phyloP scores from a whole-genome alignment of 164 flowering plant genomes.

The Vitis cinerea region DNA sequence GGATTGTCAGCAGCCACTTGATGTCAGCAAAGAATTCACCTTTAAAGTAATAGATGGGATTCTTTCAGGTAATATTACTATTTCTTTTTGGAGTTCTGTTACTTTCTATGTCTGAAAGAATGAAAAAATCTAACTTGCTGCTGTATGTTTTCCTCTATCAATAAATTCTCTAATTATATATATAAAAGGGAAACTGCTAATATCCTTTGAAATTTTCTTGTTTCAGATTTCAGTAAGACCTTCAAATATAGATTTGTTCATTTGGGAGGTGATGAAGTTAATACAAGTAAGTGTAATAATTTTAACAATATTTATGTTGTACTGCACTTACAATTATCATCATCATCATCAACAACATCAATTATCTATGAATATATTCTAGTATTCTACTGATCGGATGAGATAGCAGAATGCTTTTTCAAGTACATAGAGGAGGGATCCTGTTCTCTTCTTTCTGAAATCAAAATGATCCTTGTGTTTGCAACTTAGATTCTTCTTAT shows the following conservation, averaged over 20 bases:
- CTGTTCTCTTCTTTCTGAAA: too few species aligned
- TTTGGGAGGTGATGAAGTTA: constrained; percentile 93
- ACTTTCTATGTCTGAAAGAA: not conserved
- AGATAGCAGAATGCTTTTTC: too few species aligned
- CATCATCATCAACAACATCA: not conserved
- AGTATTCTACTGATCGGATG: not conserved
- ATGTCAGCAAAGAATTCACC: constrained; percentile 88
- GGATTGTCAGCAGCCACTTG: constrained; percentile 82
- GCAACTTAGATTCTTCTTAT: too few species aligned
- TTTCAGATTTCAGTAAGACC: constrained; percentile 86
- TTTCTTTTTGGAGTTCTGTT: constrained; percentile 5
- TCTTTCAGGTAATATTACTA: constrained; percentile 60
- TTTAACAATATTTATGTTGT: not conserved
- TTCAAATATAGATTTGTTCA: constrained; percentile 82
- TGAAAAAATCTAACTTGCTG: not conserved
- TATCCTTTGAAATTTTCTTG: not conserved
- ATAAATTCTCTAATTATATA: not conserved
- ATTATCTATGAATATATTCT: not conserved
- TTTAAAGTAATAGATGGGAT: constrained; percentile 84
- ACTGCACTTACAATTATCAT: not conserved
- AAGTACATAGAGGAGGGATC: too few species aligned
- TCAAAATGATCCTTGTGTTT: too few species aligned
- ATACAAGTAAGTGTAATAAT: constrained; percentile 57
- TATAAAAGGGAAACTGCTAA: not conserved
- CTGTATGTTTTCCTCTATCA: not conserved